phyloP scores from a whole-genome alignment of 768 basidiomycete genomes.

The Pleurotus cornucopiae region DNA sequence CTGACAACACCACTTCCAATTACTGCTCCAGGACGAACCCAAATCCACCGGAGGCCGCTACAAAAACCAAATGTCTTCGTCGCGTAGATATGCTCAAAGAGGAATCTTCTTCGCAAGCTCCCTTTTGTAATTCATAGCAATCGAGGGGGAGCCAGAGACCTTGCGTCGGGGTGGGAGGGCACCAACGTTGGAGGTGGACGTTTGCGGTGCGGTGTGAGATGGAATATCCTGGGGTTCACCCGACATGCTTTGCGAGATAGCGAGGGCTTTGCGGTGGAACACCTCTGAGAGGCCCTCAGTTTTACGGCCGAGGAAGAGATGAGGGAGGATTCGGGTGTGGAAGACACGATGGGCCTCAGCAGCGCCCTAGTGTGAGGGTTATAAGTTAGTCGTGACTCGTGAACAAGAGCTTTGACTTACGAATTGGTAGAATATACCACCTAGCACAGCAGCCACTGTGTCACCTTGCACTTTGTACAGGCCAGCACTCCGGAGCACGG shows the following conservation, averaged over 20 bases:
- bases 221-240: background rate
- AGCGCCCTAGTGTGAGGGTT: conserved; percentile 32
- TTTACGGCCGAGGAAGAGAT: conserved; percentile 26
- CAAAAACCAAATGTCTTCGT: no score
- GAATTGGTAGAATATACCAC: conserved; percentile 76
- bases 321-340: conserved; percentile 45
- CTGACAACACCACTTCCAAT: no score
- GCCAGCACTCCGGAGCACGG: conserved; percentile 52
- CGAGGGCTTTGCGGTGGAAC: conserved; percentile 45
- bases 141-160: no score
- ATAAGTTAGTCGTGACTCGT: conserved; percentile 6
- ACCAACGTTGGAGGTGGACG: no score
- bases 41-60: no score
- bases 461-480: conserved; percentile 78
- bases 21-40: no score
- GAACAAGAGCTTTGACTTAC: conserved; percentile 40
- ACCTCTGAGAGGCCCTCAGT: conserved; percentile 37
- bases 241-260: conserved; percentile 38
- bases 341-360: conserved; percentile 45
- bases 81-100: no score
- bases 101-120: no score
- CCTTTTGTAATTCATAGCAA: no score
- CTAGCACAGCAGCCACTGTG: conserved; percentile 70
- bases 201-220: no score
- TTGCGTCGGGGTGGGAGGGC: no score